A percentile compares a stretch with the other conserved stretches of the same genome.
Conservation (phyloP, 2,329 filamentous ascomycete species). For the Fusarium chaquense region DNA sequence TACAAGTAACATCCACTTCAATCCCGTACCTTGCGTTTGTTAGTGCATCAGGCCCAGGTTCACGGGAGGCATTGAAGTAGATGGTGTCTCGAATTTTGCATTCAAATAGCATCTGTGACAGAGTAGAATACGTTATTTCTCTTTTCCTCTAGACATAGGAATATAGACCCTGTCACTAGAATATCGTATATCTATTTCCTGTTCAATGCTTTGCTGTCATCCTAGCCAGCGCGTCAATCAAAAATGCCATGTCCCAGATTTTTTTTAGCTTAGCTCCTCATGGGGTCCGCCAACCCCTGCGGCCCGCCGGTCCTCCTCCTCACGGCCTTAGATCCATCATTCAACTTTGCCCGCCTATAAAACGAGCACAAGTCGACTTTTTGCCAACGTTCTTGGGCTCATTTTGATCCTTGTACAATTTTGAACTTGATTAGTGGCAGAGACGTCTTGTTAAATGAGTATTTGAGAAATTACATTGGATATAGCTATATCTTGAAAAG, state of each 20-base stretch:
- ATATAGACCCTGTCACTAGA: not conserved
- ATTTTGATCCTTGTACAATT: slow-evolving; percentile 63
- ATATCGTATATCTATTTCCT: not conserved
- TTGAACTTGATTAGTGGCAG: slow-evolving; percentile 51
- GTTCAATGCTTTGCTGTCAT: slow-evolving; percentile 10
- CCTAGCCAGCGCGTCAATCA: slow-evolving; percentile 18
- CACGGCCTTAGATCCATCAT: slow-evolving; percentile 46
- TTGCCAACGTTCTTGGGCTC: slow-evolving; percentile 73
- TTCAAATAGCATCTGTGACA: not conserved
- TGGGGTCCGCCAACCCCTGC: slow-evolving; percentile 40
- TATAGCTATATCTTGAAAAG: slow-evolving; percentile 17
- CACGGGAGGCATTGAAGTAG: not conserved
- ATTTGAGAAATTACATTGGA: slow-evolving; percentile 21
- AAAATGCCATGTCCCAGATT: slow-evolving; percentile 40
- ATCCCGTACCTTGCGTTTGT: slow-evolving; percentile 31
- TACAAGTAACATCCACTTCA: slow-evolving; percentile 25
- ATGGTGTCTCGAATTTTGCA: slow-evolving; percentile 1
- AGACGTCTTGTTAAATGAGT: not conserved
- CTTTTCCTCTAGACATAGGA: not conserved
- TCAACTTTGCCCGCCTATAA: slow-evolving; percentile 51
- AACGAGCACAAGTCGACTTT: slow-evolving; percentile 47
- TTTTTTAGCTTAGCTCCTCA: slow-evolving; percentile 40
- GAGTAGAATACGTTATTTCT: no score
- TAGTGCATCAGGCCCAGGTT: slow-evolving; percentile 24
- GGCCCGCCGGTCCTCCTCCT: slow-evolving; percentile 36